Base-by-base conservation (phyloP, 176 grass and related monocot genomes). In the Oryza rufipogon region DNA sequence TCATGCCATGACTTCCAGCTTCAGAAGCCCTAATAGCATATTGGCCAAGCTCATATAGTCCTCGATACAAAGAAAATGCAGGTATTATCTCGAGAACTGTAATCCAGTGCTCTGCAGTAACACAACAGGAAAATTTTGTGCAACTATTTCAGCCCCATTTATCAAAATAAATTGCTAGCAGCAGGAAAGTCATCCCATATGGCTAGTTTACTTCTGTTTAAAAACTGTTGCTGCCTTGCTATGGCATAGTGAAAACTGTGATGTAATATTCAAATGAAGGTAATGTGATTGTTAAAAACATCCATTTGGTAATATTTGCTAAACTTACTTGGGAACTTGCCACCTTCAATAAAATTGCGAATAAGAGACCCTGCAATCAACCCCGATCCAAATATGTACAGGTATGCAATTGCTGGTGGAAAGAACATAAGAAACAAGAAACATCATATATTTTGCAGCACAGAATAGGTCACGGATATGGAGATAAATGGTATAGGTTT, bases 71-170 rank as follows among this genome's bases (percentile, higher is more conserved):
- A 61, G 96, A 93, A 88, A 98, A 98, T 77, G 85, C 85, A 63
- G 96, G 96, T 88, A 98, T 69, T 80, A 98, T 80, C 90, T 98
- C 96, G 85, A 98, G 85, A 82, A 92, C 82, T 86, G 92, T 92
- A 75, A 91, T 93, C 96, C 93, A 95, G 54, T 90, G 80, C 78
- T 51, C 84, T 90, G 75, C 47, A 79, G 20, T 79, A 86, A 72
- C 69, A 64, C 20, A 67, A 39, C 38, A 65, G 12, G 74, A 47
- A 73, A 46, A 68, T 60, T 52, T 80, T 76, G 52, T 41, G 7
- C 39, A 23, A 85, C 22, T 7, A 80, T 32, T 32, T 85, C 3
- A 76, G 42, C 19, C 41, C 81, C 8, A 38, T 81, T 64, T 28
- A 52, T 30, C 1, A 28, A 64, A 86, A 64, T 48, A 63, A 67